Evolutionary conservation across 1,284 basidiomycete species (phyloP).

Genomic region (Ustilago lituana): DNA sequence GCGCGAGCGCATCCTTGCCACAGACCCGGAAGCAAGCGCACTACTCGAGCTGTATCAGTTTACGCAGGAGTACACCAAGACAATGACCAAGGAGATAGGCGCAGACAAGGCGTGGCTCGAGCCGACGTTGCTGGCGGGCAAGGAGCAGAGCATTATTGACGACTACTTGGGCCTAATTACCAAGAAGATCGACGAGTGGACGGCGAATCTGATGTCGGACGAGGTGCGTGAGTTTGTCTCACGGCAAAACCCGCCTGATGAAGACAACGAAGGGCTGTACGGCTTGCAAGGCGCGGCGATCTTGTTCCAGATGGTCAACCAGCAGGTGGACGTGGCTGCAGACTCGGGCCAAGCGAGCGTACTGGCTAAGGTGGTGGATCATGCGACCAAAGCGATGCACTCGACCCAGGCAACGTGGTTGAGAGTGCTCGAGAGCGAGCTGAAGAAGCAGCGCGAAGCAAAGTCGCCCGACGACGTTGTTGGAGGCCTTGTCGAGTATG

Average conservation of each 20-base stretch:
- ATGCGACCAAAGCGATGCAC: conserved; percentile 88
- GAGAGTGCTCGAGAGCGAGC: conserved; percentile 82
- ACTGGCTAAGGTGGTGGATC: conserved; percentile 86
- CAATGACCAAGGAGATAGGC: conserved; percentile 87
- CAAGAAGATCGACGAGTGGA: conserved; percentile 97
- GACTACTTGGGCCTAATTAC: conserved; percentile 94
- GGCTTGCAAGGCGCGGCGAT: conserved; percentile 92
- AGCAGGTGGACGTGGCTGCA: conserved; percentile 92
- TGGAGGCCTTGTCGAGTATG: conserved; percentile 91
- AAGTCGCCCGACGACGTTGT: conserved; percentile 84
- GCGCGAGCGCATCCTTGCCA: conserved; percentile 75
- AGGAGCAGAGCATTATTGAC: conserved; percentile 91
- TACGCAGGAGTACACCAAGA: conserved; percentile 93
- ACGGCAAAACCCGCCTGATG: conserved; percentile 85
- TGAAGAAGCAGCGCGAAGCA: conserved; percentile 81
- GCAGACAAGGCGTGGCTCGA: conserved; percentile 72
- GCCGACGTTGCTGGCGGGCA: conserved; percentile 84
- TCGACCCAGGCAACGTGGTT: conserved; percentile 89
- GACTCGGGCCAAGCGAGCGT: conserved; percentile 96
- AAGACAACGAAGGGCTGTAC: conserved; percentile 87
- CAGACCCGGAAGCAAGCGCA: conserved; percentile 83
- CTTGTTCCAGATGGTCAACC: conserved; percentile 95
- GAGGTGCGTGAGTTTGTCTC: conserved; percentile 86
- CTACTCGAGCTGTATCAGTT: conserved; percentile 88
- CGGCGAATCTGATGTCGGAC: conserved; percentile 88